Conservation (phyloP, 1,284 basidiomycete genomes). For the Hortiboletus rubellus region DNA sequence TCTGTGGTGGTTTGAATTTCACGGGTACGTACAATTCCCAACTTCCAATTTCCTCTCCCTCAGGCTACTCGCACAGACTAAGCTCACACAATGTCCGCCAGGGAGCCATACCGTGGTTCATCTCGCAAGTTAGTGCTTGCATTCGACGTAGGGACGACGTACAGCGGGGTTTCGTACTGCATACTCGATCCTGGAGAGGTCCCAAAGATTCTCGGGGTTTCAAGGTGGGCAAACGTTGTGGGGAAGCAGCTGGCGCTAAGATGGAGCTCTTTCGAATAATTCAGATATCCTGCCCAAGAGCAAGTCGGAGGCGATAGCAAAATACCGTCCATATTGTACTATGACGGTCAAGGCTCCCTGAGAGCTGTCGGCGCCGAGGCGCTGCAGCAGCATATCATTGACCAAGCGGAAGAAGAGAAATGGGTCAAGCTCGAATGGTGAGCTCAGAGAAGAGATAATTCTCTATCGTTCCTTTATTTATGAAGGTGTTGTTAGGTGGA, state of each 20-base stretch:
- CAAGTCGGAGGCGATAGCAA: constrained; percentile 46
- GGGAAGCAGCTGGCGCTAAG: neutral
- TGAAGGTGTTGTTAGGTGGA: constrained; percentile 46
- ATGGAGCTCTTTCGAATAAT: neutral
- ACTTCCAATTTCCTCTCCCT: too few relatives aligned
- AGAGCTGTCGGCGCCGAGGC: constrained; percentile 53
- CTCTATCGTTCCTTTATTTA: neutral
- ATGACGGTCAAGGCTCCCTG: constrained; percentile 44
- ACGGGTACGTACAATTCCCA: neutral
- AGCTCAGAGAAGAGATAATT: neutral
- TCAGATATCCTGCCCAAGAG: constrained; percentile 45
- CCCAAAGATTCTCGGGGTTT: constrained; percentile 45
- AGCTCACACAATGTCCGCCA: constrained; percentile 24
- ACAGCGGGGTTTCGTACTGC: constrained; percentile 46
- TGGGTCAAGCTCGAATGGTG: constrained; percentile 53
- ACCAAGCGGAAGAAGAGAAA: constrained; percentile 44
- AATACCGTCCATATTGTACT: constrained; percentile 57
- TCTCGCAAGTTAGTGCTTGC: constrained; percentile 45
- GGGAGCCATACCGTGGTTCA: constrained; percentile 32
- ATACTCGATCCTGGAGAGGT: constrained; percentile 45
- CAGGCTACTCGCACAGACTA: neutral
- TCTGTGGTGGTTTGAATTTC: neutral
- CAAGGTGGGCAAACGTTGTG: constrained; percentile 29
- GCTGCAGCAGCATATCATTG: constrained; percentile 37
- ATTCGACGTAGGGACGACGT: constrained; percentile 29